Base-by-base conservation (phyloP, 2,329 filamentous ascomycete species). In the Aureobasidium sp. region DNA sequence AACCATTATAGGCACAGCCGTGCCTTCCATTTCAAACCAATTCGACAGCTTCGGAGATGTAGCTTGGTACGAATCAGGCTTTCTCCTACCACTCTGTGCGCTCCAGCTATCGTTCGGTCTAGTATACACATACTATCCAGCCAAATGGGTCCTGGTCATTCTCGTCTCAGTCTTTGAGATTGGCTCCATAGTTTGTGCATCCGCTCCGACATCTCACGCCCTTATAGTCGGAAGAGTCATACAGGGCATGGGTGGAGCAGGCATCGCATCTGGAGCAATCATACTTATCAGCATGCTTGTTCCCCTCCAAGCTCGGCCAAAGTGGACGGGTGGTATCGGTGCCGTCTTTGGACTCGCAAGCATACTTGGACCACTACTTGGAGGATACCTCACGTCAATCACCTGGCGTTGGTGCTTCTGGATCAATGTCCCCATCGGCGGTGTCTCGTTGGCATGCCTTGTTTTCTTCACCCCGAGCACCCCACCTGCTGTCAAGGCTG, bases 161-260 rank as follows among this genome's bases (percentile, higher is more conserved):
- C 72, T 74, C 0, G 68, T 79, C 8, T 63, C 68, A 10, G 67
- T 79, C 44, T 81, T 79, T 63, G 73, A 78, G 59, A 36, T 79
- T 10, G 78, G 79, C 17, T 81, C 78, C 2, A 74, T 81, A 20
- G 64, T 84, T 0, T 83, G 81, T 64, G 81, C 78, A 1, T 71
- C 75, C 3, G 77, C 80, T 3, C 68, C 72, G 3, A 75, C 71
- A 62, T 82, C 82, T 66, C 65, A 71, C 1, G 80, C 79, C 73
- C 71, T 85, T 44, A 81, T 85, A 47, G 73, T 75, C 2, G 82
- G 81, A 2, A 73, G 82, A 20, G 76, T 78, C 0, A 67, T 84
- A 10, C 79, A 83, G 63, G 82, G 82, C 8, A 71, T 80, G 15
- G 81, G 80, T 2, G 79, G 77, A n/a, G 81, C 81, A 7, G 82